Evolutionary conservation across 768 basidiomycete genomes (phyloP), one percentile per base, ranked within the genome.

Genomic region (Gyrodon lividus): DNA sequence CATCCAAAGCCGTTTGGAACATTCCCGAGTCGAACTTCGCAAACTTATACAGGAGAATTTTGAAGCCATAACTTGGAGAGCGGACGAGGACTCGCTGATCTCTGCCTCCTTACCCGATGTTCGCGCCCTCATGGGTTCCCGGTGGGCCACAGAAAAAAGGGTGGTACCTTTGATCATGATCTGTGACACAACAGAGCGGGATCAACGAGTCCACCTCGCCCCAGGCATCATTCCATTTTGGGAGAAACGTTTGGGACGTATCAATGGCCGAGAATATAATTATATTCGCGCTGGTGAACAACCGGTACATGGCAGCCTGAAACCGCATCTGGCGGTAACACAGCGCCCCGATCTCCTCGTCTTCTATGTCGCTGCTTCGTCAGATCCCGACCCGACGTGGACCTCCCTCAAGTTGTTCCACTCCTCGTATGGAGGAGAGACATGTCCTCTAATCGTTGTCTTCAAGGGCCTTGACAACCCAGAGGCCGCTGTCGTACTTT

Each of bases 31-130:
- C 3, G 45, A 37, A 14, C 63, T 65, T 48, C 41, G 58, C n/a
- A 43, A 44, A 31, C 65, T 65, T 33, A 38, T 65, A 5, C 55
- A 39, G 37, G 23, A 43, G 17, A 57, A 43, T 2, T 50, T 52
- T n/a, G 46, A 45, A 19, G 20, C n/a, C 8, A 24, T 46, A 24
- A 10, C 63, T 23, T 71, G 69, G 68, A 60, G 20, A 23, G 59
- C 43, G n/a, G 46, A 61, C 20, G 59, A 57, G 49, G 53, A 54
- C 5, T 45, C 28, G 16, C 41, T 64, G 47, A 37, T 58, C 19
- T 52, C 62, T 8, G 48, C 51, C 26, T 55, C 64, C 24, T 45
- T 61, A 4, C 59, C 57, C n/a, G 62, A 66, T 7, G 62, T 52
- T 17, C 55, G 51, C 33, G 46, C 57, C 37, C 43, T 66, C 6